These are phyloP conservation scores for Aspergillus sp. DNA, from an alignment of 2,329 filamentous ascomycete species.

Conservation along the genomic window DNA sequence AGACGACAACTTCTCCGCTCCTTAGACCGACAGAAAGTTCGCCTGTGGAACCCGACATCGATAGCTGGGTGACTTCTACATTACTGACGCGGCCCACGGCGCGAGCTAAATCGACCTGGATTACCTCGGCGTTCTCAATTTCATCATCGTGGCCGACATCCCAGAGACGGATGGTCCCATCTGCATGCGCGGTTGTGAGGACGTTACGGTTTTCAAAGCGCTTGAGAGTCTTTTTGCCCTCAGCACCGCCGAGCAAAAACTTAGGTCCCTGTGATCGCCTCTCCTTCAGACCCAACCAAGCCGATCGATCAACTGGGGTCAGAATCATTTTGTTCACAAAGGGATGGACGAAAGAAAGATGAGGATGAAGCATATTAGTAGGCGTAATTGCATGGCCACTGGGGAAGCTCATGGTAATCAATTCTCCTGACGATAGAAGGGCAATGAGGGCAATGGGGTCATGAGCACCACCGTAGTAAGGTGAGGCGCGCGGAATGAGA, in stretches of 20 bases:
- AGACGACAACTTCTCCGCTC: constrained; percentile 80
- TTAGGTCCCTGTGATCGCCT: constrained; percentile 71
- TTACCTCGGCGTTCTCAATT: constrained; percentile 74
- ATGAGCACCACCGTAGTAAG: constrained; percentile 81
- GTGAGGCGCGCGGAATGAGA: constrained; percentile 73
- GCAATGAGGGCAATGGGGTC: constrained; percentile 84
- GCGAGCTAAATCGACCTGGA: constrained; percentile 83
- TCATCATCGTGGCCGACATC: constrained; percentile 89
- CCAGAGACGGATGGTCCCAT: constrained; percentile 89
- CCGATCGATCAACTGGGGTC: constrained; percentile 68
- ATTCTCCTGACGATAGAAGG: constrained; percentile 77
- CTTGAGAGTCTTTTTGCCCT: constrained; percentile 64
- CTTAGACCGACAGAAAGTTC: constrained; percentile 79
- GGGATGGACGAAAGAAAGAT: constrained; percentile 81
- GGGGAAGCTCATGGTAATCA: constrained; percentile 87
- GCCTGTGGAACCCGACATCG: constrained; percentile 72
- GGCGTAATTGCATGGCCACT: constrained; percentile 86
- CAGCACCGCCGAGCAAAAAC: constrained; percentile 73
- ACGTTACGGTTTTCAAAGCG: constrained; percentile 80
- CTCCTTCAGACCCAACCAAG: constrained; percentile 90
- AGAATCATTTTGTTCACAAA: constrained; percentile 72
- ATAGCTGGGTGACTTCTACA: constrained; percentile 73
- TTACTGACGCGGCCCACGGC: constrained; percentile 75
- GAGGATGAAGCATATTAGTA: constrained; percentile 87
- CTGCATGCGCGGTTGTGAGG: constrained; percentile 80